Evolutionary conservation across 2,329 filamentous ascomycete genomes (phyloP).

Genomic region (Colletotrichum sp.): DNA sequence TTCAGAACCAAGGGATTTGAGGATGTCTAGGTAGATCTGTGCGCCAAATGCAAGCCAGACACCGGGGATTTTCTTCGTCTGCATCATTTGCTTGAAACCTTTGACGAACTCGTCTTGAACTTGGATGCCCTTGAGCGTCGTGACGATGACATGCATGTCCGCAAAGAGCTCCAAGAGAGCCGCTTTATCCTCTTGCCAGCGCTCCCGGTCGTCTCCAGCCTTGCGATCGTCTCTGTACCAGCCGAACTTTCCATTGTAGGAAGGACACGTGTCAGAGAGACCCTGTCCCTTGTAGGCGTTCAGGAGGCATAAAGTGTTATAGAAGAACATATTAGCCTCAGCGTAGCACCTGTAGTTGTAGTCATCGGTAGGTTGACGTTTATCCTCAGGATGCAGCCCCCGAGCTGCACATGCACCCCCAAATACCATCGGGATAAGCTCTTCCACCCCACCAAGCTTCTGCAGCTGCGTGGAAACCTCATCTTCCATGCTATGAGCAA

Average conservation of each 20-base stretch:
- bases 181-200: constrained; percentile 16
- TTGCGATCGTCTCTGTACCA: constrained; percentile 23
- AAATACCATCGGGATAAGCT: not conserved
- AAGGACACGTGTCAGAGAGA: not conserved
- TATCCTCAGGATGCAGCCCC: not conserved
- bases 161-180: constrained; percentile 21
- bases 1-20: constrained; percentile 12
- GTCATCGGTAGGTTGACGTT: not conserved
- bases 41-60: constrained; percentile 23
- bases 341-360: not conserved
- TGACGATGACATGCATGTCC: constrained; percentile 14
- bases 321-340: not conserved
- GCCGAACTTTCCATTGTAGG: constrained; percentile 25
- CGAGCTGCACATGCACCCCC: not conserved
- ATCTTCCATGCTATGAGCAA: constrained; percentile 36
- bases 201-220: not conserved
- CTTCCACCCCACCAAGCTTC: not conserved
- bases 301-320: not conserved
- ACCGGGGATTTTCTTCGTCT: not conserved
- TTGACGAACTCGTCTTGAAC: constrained; percentile 27
- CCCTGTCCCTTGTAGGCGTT: not conserved
- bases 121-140: not conserved
- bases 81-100: not conserved
- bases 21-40: constrained; percentile 24
- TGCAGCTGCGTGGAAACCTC: constrained; percentile 27